phyloP scores from a whole-genome alignment of 2,329 filamentous ascomycete genomes.

The Teratosphaeriaceae sp. region DNA sequence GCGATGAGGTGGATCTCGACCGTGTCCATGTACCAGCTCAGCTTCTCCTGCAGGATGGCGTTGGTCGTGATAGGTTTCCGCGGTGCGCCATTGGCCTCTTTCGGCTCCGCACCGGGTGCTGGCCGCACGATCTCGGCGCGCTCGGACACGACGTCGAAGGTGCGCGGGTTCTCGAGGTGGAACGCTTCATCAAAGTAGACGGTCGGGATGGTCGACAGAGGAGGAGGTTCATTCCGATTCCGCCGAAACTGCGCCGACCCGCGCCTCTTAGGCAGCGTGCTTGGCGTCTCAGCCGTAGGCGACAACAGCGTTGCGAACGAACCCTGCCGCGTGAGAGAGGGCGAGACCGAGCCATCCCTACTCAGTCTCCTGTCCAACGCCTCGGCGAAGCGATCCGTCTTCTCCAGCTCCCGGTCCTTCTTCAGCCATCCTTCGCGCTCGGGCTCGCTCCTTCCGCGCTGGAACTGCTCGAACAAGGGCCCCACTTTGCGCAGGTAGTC shows the following conservation, averaged over 20 bases:
- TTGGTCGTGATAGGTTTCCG: conserved; percentile 91
- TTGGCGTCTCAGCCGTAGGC: conserved; percentile 30
- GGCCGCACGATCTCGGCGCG: conserved; percentile 88
- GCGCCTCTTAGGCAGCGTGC: conserved; percentile 40
- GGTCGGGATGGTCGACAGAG: conserved; percentile 80
- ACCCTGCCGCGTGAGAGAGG: conserved; percentile 28
- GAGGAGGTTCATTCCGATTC: conserved; percentile 66
- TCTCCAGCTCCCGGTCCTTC: conserved; percentile 37
- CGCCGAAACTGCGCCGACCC: conserved; percentile 49
- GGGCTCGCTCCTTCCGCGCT: conserved; percentile 70
- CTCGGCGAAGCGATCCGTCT: conserved; percentile 44
- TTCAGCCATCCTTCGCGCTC: conserved; percentile 49
- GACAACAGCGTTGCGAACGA: conserved; percentile 37
- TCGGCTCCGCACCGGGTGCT: conserved; percentile 43
- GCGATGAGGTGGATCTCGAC: conserved; percentile 96
- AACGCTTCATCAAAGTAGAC: conserved; percentile 97
- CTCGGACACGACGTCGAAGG: conserved; percentile 94
- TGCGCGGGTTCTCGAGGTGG: conserved; percentile 89
- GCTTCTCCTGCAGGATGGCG: conserved; percentile 93
- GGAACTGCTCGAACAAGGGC: conserved; percentile 80
- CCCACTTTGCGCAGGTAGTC: conserved; percentile 82
- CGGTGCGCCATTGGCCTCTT: too few relatives aligned
- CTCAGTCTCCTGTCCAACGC: conserved; percentile 38
- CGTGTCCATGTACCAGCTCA: conserved; percentile 99
- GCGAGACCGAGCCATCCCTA: conserved; percentile 28